Base-by-base conservation (phyloP, 495 filamentous ascomycete genomes). In the Cercophora scortea region DNA sequence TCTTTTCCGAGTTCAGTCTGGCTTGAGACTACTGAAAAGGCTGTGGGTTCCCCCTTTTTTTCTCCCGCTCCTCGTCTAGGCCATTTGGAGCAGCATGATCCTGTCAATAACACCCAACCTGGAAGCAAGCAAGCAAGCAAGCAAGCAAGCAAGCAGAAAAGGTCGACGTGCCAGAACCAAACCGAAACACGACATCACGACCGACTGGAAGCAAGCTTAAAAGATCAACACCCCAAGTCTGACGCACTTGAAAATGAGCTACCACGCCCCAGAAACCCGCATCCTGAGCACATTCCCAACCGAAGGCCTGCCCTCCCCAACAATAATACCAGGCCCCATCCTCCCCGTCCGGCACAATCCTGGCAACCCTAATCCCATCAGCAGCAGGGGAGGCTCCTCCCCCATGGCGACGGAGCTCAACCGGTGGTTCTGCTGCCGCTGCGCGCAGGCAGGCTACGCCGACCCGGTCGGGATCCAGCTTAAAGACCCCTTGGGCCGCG, bases 381-480 rank as follows among this genome's bases (percentile, higher is more conserved):
- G 43, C 52, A 0, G 12, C 38, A 25, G 25, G 13, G 2, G 25
- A 25, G 25, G n/a, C n/a, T n/a, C 25, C 25, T 2, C 5, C 25
- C 25, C 25, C 2, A 25, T 25, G 25, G 25, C 58, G 2, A 51
- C 52, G 2, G 51, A 66, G 34, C 50, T 53, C 4, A 63, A 66
- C 49, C 41, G 63, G 11, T 66, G 63, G 63, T 56, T 61, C 11
- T 66, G 63, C 41, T 66, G 63, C 47, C 46, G 32, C 12, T 66
- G 63, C 48, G 62, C 56, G 0, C 40, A 51, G 11, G 17, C 17
- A 13, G 61, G 54, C 8, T 54, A 61, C 38, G 6, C 0, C 0
- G 56, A 63, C 19, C 61, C 59, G 3, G 54, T 66, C 1, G 63
- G 63, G 10, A 66, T 63, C 45, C 47, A 58, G 16, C 52, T 58